Evolutionary conservation across 2,329 filamentous ascomycete species (phyloP), one percentile per base, ranked within the genome.

Genomic region (Penicillium decumbens): DNA sequence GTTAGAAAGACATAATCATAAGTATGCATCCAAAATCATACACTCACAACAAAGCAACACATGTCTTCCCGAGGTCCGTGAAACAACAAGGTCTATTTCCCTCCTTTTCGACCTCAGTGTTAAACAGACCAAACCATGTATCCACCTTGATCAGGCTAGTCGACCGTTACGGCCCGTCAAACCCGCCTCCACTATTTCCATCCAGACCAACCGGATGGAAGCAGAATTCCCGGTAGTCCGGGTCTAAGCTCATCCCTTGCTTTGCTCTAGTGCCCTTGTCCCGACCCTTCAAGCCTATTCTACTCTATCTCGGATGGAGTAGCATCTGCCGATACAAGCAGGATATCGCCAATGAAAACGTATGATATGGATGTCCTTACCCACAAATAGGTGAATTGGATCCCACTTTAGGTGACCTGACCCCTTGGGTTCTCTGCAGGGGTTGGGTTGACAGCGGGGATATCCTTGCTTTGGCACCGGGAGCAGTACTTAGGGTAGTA

Each of bases 141-240:
- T 23, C 33, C 38, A 2, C 24, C 30, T 42, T 15, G 9, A 58
- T 49, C 38, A 4, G 45, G 56, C 48, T 57, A 53, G 51, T 50
- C 44, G 51, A 45, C 54, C 55, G 54, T 58, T 55, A 28, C 32
- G 45, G 47, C 32, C 44, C 46, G 41, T 43, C 15, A 32, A 45
- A 6, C 8, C 5, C 18, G n/a, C 29, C 28, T 49, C 39, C 13
- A 45, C 33, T 40, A 47, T 42, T 32, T 9, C 9, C 32, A 27
- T 24, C 33, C 27, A 33, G 38, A 33, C 50, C 50, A 52, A 52
- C 27, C 50, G 45, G 50, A 49, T 43, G 29, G 4, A 15, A 9
- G 9, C n/a, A 27, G 30, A 40, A 43, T 39, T 45, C 45, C 49
- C 50, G 49, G 28, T 13, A 33, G 24, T 20, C 23, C 23, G 49